Evolutionary conservation across 2,329 filamentous ascomycete genomes (phyloP), one percentile per base, ranked within the genome.

Genomic region (Hypoxylon rubiginosum): DNA sequence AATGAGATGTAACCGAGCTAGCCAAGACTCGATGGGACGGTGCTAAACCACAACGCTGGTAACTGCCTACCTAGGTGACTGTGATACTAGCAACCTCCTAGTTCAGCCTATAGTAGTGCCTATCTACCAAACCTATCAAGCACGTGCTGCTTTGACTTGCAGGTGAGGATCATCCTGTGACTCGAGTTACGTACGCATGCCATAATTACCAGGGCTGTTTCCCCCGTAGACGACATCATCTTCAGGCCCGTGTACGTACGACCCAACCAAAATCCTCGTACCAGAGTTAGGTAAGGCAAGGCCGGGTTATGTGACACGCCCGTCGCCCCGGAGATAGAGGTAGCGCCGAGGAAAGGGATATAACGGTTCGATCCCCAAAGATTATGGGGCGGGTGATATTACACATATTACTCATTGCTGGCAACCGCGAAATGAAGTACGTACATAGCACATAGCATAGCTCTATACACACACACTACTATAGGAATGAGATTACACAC

Each of bases 241-340:
- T 41, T 3, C 4, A 15, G n/a, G 2, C 21, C 21, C 39, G 39
- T 21, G 39, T 10, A 36, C 32, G 39, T 10, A 36, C 32, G 43
- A 24, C 45, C 53, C n/a, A 51, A 17, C 8, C 30, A 41, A 49
- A 49, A 46, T 58, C 36, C 50, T 48, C 17, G 32, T 28, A 19
- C 13, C 17, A 19, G 17, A 21, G 17, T 17, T 21, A 43, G 39
- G 39, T 43, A 21, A 21, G 17, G 39, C 21, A 19, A 2, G 15
- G 39, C 6, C 4, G 4, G 8, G n/a, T 10, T 19, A 10, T 7
- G n/a, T 15, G 15, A 36, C 34, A 34, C 17, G 26, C 26, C 26
- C n/a, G 32, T 48, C 21, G 10, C 19, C n/a, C 19, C 63, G 58
- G 63, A 58, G 63, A 62, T 58, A 66, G 46, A 62, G 43, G 28